Evolutionary conservation across 176 grass and related monocot species (phyloP).

Genomic region (Oryza longistaminata): DNA sequence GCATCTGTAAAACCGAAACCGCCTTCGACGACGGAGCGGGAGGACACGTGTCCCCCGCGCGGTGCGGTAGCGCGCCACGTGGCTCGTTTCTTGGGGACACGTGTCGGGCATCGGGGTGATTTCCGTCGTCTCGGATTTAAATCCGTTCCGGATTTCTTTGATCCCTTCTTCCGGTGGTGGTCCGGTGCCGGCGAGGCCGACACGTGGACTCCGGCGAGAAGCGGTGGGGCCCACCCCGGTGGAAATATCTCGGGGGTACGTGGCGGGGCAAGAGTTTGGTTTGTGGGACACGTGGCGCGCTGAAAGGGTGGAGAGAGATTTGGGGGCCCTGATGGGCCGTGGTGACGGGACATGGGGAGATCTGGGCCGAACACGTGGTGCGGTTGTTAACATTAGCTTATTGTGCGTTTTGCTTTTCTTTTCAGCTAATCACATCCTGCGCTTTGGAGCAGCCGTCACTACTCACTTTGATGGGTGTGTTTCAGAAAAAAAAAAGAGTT

Average conservation of each 20-base stretch:
- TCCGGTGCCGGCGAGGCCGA: not conserved
- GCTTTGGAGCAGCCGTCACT: not conserved
- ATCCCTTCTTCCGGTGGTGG: not conserved
- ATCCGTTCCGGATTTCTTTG: too few relatives aligned
- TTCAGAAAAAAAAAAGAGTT: not conserved
- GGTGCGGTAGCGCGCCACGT: conserved; percentile 10
- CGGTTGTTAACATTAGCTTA: not conserved
- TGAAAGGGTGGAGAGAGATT: not conserved
- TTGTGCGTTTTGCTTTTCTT: not conserved
- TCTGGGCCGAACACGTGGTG: not conserved
- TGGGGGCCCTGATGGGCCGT: not conserved
- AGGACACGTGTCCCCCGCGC: conserved; percentile 5
- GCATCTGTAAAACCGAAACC: not conserved
- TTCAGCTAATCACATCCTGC: not conserved
- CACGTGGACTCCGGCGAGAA: not conserved
- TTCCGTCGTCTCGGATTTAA: not conserved
- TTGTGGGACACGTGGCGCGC: not conserved
- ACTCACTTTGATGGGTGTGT: not conserved
- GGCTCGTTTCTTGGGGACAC: not conserved
- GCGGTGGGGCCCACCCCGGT: not conserved
- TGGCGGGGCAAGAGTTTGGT: not conserved
- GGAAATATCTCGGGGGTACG: conserved; percentile 36
- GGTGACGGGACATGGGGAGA: not conserved
- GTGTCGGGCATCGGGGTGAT: not conserved
- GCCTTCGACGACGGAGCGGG: not conserved